phyloP scores from a whole-genome alignment of 768 basidiomycete genomes.

The Podaxis sp. region DNA sequence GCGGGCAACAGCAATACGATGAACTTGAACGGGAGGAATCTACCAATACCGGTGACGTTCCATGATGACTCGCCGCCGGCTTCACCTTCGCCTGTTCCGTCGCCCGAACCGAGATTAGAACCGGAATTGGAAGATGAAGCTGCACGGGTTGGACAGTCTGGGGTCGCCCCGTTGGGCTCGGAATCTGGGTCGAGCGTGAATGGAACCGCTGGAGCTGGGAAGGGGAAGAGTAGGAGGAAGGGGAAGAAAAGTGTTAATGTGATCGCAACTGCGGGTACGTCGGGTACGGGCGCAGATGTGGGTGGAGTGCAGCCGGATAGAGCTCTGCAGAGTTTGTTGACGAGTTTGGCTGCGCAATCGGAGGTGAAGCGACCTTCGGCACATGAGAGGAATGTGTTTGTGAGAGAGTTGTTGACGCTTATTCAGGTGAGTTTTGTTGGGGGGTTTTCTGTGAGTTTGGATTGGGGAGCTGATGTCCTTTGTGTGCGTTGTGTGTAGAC shows the following conservation, averaged over 20 bases:
- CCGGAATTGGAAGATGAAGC: neutral
- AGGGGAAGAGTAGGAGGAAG: constrained; percentile 17
- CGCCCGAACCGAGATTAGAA: constrained; percentile 8
- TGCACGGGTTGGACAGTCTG: neutral
- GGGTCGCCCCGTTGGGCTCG: neutral
- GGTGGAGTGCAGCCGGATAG: constrained; percentile 6
- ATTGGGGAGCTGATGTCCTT: neutral
- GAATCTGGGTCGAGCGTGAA: constrained; percentile 15
- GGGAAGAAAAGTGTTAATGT: constrained; percentile 24
- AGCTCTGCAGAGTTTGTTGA: constrained; percentile 6
- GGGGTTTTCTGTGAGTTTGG: neutral
- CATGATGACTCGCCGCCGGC: constrained; percentile 15
- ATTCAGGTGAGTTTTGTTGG: constrained; percentile 46
- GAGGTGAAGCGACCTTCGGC: constrained; percentile 18
- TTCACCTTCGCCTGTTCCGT: constrained; percentile 20
- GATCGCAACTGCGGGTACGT: constrained; percentile 14
- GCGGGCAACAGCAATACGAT: neutral
- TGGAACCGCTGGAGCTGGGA: constrained; percentile 15
- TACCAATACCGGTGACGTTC: constrained; percentile 5
- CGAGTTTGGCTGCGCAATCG: constrained; percentile 7
- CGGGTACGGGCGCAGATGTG: constrained; percentile 16
- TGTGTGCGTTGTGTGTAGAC: constrained; percentile 34
- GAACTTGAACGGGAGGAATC: constrained; percentile 7
- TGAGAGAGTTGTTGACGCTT: constrained; percentile 53
- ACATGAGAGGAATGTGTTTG: constrained; percentile 52